Percentiles rank a stretch among this genome's conserved stretches.
phyloP scores from a whole-genome alignment of 2,329 filamentous ascomycete genomes.

The Ophiocordyceps camponoti-leonardi region DNA sequence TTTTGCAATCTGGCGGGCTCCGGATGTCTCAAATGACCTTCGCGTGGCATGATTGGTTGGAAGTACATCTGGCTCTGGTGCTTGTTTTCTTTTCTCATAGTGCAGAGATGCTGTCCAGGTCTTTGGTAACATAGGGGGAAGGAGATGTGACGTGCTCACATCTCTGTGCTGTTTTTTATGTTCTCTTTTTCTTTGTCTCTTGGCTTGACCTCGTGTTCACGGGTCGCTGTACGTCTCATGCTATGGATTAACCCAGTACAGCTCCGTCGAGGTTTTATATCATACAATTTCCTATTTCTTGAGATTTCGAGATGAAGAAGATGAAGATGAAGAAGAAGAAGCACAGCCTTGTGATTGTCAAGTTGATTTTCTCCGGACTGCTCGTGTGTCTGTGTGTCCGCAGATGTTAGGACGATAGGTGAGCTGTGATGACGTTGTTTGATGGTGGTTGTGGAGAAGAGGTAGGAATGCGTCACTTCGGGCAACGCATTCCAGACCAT shows the following conservation, averaged over 20 bases:
- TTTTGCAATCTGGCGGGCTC: conserved; percentile 18
- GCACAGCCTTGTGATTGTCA: background rate
- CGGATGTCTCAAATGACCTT: conserved; percentile 9
- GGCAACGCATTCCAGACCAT: conserved; percentile 22
- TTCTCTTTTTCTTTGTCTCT: background rate
- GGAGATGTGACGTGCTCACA: conserved; percentile 1
- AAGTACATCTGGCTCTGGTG: conserved; percentile 15
- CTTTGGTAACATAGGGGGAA: conserved; percentile 15
- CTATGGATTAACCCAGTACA: background rate
- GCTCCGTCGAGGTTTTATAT: background rate
- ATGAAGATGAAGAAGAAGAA: background rate
- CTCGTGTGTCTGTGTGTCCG: background rate
- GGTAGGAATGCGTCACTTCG: conserved; percentile 18
- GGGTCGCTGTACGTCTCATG: background rate
- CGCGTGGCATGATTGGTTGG: conserved; percentile 16
- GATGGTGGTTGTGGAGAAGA: conserved; percentile 3
- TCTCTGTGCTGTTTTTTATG: background rate
- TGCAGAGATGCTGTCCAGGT: conserved; percentile 13
- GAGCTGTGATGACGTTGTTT: background rate
- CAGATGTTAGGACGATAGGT: background rate
- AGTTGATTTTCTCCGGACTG: background rate
- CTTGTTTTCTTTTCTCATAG: conserved; percentile 8
- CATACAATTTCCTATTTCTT: too few relatives aligned
- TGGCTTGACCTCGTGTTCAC: background rate
- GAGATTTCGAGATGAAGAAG: too few relatives aligned